Evolutionary conservation across 192 early-diverging fungal genomes (phyloP).

Genomic region (Coemansia aciculifera): DNA sequence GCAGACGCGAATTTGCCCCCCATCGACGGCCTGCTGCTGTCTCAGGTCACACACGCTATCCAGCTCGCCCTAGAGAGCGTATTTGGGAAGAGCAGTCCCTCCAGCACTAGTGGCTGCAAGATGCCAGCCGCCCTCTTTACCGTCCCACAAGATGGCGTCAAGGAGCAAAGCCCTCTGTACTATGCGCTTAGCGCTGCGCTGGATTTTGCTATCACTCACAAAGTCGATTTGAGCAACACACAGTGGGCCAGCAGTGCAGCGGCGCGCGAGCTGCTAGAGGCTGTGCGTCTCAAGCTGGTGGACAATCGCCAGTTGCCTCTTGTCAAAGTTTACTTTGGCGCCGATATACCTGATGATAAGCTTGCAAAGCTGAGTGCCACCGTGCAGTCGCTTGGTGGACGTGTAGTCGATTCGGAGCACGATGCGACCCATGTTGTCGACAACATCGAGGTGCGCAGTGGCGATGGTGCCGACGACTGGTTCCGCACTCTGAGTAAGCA

Average conservation of each 20-base stretch:
- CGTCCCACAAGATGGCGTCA: conserved; percentile 25
- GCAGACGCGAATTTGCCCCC: conserved; percentile 15
- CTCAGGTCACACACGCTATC: conserved; percentile 33
- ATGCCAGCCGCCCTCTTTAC: conserved; percentile 34
- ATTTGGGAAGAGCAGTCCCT: conserved; percentile 17
- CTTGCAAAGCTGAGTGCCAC: conserved; percentile 13
- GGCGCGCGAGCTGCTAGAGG: conserved; percentile 24
- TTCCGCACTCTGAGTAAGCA: conserved; percentile 50
- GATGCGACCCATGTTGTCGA: conserved; percentile 41
- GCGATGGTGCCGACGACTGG: conserved; percentile 32
- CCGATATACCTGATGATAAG: conserved; percentile 19
- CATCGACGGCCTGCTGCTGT: conserved; percentile 29
- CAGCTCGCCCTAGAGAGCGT: conserved; percentile 40
- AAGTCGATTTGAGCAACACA: conserved; percentile 13
- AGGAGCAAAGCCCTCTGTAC: conserved; percentile 38
- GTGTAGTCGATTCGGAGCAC: conserved; percentile 17
- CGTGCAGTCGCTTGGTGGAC: conserved; percentile 27
- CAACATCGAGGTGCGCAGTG: conserved; percentile 12
- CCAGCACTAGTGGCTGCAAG: conserved; percentile 17
- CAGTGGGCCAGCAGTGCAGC: conserved; percentile 17
- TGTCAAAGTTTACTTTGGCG: conserved; percentile 30
- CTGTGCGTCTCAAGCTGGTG: conserved; percentile 37
- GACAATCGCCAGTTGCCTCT: conserved; percentile 40
- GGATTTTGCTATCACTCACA: conserved; percentile 23
- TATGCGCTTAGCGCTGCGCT: conserved; percentile 39